Base-by-base conservation (phyloP, 495 filamentous ascomycete species). In the Penicillium herquei region DNA sequence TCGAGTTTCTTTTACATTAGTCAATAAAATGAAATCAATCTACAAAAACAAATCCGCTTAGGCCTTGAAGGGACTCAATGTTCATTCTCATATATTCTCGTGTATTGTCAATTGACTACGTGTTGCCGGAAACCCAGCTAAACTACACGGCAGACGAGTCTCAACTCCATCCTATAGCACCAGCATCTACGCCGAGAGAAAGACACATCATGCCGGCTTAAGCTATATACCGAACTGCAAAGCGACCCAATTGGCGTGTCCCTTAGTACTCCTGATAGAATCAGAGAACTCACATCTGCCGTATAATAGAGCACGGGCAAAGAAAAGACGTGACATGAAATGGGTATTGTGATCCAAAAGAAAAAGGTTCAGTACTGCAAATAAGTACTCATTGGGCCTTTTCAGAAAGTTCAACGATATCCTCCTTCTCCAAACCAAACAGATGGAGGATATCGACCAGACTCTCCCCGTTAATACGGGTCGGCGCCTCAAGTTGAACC, bases 401-500 rank as follows among this genome's bases (percentile, higher is more conserved):
- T 11, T 59, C 52, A 49, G 55, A 59, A 51, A 88, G 69, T 65
- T 82, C 70, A 42, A 71, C 68, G 14, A 88, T 72, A 59, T 93
- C 89, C 58, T 84, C 79, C 49, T 79, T 79, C 5, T 78, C 85
- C 49, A 93, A 81, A 3, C 92, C 93, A 54, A 97, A 82, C 16
- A 98, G 69, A 71, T 94, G 88, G 48, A 96, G 79, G 56, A 98
- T 68, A 73, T 97, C 91, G 51, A 85, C 71, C 60, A 98, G 71
- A 61, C 77, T 92, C 56, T 84, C 79, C 34, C 88, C 84, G 65
- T 98, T 98, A 49, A 98, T 69, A 49, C 91, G 80, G 30, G 89
- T 87, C 6, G 85, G 85, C 2, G 94, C 93, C 64, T 89, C 86
- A 66, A 87, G 81, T 76, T 98, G 94, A 52, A 98, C 94, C 59